A percentile compares a stretch with the other conserved stretches of the same genome.
phyloP scores from a whole-genome alignment of 345 rosid species.

The Eucalyptus fibrosa region DNA sequence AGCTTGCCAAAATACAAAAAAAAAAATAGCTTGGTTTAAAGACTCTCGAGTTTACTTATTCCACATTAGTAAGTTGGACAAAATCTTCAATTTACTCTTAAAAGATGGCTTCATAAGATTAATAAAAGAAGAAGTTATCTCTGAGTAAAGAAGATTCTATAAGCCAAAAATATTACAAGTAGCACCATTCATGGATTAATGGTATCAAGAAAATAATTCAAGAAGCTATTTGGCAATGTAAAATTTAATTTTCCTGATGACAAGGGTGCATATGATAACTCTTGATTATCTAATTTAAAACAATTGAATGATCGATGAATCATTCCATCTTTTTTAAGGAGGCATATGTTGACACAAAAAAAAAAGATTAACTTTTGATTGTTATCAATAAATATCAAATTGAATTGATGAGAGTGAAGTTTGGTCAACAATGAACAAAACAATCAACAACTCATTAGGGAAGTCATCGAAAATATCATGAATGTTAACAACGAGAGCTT shows the following conservation, averaged over 20 bases:
- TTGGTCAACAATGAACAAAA: not conserved
- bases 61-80: not conserved
- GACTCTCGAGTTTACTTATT: not conserved
- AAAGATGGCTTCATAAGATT: not conserved
- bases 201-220: not conserved
- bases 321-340: not conserved
- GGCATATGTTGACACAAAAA: not conserved
- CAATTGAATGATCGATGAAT: not conserved
- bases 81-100: not conserved
- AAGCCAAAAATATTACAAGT: not conserved
- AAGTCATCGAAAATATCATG: not conserved
- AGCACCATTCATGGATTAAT: not conserved
- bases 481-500: not conserved
- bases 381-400: not conserved
- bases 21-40: not conserved
- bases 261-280: not conserved
- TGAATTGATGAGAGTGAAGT: not conserved
- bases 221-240: not conserved
- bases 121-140: not conserved
- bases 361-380: not conserved
- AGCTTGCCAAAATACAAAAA: not conserved
- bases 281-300: not conserved
- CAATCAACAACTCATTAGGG: not conserved
- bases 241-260: not conserved
- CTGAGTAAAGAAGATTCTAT: not conserved